These are phyloP conservation scores for Coemansia aciculifera DNA, from an alignment of 192 early-diverging fungal genomes.

Conservation along the genomic window DNA sequence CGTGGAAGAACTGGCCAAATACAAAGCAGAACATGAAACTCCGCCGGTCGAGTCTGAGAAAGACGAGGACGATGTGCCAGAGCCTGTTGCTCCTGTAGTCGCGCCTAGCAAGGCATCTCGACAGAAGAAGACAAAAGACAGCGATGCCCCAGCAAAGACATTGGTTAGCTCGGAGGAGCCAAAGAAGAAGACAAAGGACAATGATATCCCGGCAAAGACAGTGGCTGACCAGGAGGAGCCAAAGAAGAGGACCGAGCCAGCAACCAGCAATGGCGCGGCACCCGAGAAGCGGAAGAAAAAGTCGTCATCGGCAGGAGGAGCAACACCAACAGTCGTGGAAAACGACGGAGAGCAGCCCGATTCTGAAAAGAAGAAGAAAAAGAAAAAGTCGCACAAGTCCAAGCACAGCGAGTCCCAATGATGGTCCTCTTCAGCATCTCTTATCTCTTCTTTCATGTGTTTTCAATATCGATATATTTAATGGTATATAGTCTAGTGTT, in stretches of 20 bases:
- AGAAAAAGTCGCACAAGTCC: slow-evolving; percentile 10
- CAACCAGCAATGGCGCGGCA: neutral
- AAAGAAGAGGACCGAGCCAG: neutral
- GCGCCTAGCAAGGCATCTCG: neutral
- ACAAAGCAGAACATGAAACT: slow-evolving; percentile 1
- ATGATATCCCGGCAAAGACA: neutral
- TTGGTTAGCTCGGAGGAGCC: no score
- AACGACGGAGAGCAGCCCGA: neutral
- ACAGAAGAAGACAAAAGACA: neutral
- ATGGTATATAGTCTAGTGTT: neutral
- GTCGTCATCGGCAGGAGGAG: neutral
- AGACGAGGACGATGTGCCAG: neutral
- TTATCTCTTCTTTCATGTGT: neutral
- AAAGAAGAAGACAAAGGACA: neutral
- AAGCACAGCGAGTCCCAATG: slow-evolving; percentile 8
- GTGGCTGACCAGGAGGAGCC: neutral
- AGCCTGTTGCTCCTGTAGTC: neutral
- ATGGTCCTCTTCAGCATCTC: neutral
- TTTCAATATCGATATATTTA: neutral
- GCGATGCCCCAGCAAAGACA: neutral
- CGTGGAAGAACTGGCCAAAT: neutral
- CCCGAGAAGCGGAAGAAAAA: slow-evolving; percentile 8
- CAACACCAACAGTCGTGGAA: neutral
- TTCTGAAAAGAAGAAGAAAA: slow-evolving; percentile 10
- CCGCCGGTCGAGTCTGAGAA: neutral